Percentiles rank a stretch among this genome's conserved stretches.
These are phyloP conservation scores for Coemansia sp. DNA, from an alignment of 192 early-diverging fungal species.

Conservation along the genomic window DNA sequence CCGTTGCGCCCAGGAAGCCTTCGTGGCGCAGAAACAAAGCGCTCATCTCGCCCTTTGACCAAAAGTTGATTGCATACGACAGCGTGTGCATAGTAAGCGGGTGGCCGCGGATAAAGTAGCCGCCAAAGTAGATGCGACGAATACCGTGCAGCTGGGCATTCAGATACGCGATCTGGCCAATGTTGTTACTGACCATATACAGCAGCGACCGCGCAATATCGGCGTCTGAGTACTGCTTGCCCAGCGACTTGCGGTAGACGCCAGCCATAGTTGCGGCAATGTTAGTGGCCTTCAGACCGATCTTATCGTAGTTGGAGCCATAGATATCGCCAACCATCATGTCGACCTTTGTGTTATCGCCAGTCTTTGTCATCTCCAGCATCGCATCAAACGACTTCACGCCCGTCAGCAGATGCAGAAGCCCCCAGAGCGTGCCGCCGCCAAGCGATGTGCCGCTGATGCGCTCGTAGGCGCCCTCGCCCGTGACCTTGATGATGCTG, in stretches of 20 bases:
- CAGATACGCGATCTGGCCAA: conserved; percentile 98
- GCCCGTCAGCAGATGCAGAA: conserved; percentile 84
- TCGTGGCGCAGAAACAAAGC: conserved; percentile 97
- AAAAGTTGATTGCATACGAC: conserved; percentile 95
- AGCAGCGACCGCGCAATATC: conserved; percentile 90
- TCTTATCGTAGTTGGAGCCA: conserved; percentile 83
- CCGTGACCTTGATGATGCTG: conserved; percentile 92
- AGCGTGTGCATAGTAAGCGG: conserved; percentile 97
- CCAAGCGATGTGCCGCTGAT: conserved; percentile 90
- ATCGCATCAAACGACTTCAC: conserved; percentile 88
- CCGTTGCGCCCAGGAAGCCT: conserved; percentile 93
- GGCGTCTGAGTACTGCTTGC: conserved; percentile 64
- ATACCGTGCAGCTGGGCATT: conserved; percentile 93
- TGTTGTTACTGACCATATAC: conserved; percentile 97
- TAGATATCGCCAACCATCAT: conserved; percentile 97
- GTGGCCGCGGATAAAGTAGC: conserved; percentile 97
- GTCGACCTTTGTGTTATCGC: conserved; percentile 90
- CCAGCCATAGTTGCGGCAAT: conserved; percentile 97
- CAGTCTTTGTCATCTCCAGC: conserved; percentile 82
- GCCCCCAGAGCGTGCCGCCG: conserved; percentile 95
- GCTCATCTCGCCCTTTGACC: conserved; percentile 94
- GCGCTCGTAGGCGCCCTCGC: conserved; percentile 80
- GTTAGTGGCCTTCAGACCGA: conserved; percentile 90
- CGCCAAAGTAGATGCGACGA: conserved; percentile 92
- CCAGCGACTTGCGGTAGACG: conserved; percentile 85